Conservation (phyloP, 1,284 basidiomycete species). For the Rhodofomes roseus region DNA sequence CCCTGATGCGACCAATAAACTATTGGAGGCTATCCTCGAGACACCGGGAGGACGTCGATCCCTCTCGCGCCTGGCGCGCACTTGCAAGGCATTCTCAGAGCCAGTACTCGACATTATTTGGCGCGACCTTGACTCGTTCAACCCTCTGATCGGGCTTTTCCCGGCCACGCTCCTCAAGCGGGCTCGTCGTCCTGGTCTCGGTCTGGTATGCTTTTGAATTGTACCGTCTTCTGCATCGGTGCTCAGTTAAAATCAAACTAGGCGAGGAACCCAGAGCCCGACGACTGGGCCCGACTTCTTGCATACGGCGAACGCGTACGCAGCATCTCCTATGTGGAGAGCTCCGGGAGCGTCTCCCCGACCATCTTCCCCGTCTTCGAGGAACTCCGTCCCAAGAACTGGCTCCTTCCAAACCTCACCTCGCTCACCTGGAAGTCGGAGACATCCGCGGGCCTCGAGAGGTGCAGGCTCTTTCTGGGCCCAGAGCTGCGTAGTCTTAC, state of each 20-base stretch:
- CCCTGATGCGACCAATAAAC: constrained; percentile 54
- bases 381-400: constrained; percentile 53
- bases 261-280: constrained; percentile 55
- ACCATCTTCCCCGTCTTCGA: constrained; percentile 64
- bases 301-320: constrained; percentile 62
- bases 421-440: constrained; percentile 70
- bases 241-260: constrained; percentile 23
- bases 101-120: constrained; percentile 71
- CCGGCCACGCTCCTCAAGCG: constrained; percentile 63
- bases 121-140: constrained; percentile 72
- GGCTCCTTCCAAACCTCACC: constrained; percentile 65
- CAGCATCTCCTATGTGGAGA: constrained; percentile 66
- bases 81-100: constrained; percentile 66
- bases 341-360: constrained; percentile 54
- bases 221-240: constrained; percentile 8
- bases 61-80: constrained; percentile 65
- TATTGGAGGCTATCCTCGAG: constrained; percentile 68
- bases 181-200: constrained; percentile 64
- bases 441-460: constrained; percentile 57
- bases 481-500: constrained; percentile 54
- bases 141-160: constrained; percentile 68
- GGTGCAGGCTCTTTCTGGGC: constrained; percentile 59
- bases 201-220: constrained; percentile 53
- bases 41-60: constrained; percentile 54
- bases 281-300: constrained; percentile 65